Evolutionary conservation across 371 early-diverging fungal genomes (phyloP).

Genomic region (Phascolomyces articulosus): DNA sequence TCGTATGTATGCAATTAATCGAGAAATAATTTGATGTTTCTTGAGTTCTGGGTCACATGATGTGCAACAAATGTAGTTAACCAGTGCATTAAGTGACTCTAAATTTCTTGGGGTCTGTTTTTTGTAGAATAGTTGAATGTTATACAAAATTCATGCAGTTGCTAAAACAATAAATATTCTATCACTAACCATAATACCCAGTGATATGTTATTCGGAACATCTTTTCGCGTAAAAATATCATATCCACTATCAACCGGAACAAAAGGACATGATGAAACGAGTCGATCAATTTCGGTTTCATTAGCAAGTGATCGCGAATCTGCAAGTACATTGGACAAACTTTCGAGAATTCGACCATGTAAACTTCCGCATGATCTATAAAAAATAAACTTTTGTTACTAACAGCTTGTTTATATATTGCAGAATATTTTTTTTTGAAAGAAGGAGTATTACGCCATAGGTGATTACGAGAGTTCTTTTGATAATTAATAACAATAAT

Average conservation of each 20-base stretch:
- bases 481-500: too few species aligned
- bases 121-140: background rate
- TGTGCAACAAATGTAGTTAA: background rate
- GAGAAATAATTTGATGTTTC: slow-evolving; percentile 31
- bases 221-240: slow-evolving; percentile 15
- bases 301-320: slow-evolving; percentile 37
- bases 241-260: slow-evolving; percentile 22
- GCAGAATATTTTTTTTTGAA: too few species aligned
- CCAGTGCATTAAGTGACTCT: background rate
- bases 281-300: slow-evolving; percentile 34
- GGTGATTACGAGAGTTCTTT: too few species aligned
- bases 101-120: background rate
- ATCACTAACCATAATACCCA: background rate
- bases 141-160: background rate
- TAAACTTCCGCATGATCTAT: slow-evolving; percentile 20
- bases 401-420: too few species aligned
- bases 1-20: slow-evolving; percentile 37
- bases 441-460: too few species aligned
- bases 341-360: slow-evolving; percentile 64
- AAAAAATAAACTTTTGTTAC: background rate
- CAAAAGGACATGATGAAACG: slow-evolving; percentile 33
- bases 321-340: slow-evolving; percentile 56
- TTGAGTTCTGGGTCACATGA: background rate
- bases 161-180: background rate
- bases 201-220: background rate